phyloP scores from a whole-genome alignment of 257 asterid genomes.

The Nicotiana knightiana region DNA sequence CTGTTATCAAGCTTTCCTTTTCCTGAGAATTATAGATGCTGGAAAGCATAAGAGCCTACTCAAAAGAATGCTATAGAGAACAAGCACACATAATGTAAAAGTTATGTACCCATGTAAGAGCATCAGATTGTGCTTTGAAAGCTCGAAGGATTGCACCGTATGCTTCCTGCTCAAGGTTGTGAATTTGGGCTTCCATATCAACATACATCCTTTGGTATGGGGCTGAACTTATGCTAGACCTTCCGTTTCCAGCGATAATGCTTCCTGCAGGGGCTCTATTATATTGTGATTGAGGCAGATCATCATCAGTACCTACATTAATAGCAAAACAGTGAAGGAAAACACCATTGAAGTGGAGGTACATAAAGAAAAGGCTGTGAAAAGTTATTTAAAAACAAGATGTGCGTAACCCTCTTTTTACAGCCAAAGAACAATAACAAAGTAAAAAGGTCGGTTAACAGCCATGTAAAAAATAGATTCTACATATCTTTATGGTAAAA shows the following conservation, averaged over 20 bases:
- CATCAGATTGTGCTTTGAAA: slow-evolving; percentile 97
- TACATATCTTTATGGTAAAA: not conserved
- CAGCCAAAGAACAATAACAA: not conserved
- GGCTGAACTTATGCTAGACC: slow-evolving; percentile 38
- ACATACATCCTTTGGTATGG: slow-evolving; percentile 46
- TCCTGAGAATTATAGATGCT: slow-evolving; percentile 46
- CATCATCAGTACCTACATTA: slow-evolving; percentile 51
- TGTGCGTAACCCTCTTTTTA: not conserved
- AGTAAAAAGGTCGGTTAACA: not conserved
- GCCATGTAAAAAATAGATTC: not conserved
- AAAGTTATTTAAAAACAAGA: not conserved
- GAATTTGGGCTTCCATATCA: slow-evolving; percentile 88
- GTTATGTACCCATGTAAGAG: slow-evolving; percentile 83
- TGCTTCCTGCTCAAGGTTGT: slow-evolving; percentile 90
- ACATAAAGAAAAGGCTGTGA: not conserved
- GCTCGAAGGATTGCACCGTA: slow-evolving; percentile 93
- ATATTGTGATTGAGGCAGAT: slow-evolving; percentile 41
- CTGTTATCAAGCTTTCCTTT: slow-evolving; percentile 93
- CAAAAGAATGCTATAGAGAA: not conserved
- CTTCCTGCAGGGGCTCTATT: slow-evolving; percentile 37
- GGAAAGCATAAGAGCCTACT: slow-evolving; percentile 7
- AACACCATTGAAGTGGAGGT: not conserved
- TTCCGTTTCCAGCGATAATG: slow-evolving; percentile 44
- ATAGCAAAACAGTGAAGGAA: not conserved
- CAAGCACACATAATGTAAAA: slow-evolving; percentile 4